Evolutionary conservation across 2,329 filamentous ascomycete genomes (phyloP), one percentile per base, ranked within the genome.

Genomic region (Fusarium sp.): DNA sequence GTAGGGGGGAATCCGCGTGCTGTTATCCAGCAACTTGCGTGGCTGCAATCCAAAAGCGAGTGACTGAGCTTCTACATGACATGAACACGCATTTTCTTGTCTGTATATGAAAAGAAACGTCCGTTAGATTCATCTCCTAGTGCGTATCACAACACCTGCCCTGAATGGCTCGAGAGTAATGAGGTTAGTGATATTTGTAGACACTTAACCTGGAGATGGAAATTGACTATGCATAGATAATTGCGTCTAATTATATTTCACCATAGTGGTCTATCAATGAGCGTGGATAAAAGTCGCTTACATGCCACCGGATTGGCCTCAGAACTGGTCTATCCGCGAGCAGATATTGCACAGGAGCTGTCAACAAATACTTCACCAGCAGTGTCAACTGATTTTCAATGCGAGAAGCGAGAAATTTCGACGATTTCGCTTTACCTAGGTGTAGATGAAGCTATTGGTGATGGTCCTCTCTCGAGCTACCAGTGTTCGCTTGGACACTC

Each of bases 381-480:
- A n/a, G 5, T n/a, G 0, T 40, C 4, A 11, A n/a, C 36, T 5
- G 1, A 10, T n/a, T 38, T n/a, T 9, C 1, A 38, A 38, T 9
- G 9, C n/a, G 18, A 45, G 11, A 8, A 14, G 40, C 1, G 40
- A 14, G 6, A 4, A 5, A 8, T 14, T 1, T 13, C 6, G 20
- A 5, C 2, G 20, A 20, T 14, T 22, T 14, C 13, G 13, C 20
- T 22, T 45, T 11, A 7, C 3, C 13, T 22, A 22, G 20, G 13
- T 14, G 40, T 45, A 2, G 6, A 45, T 22, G 20, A 22, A 14
- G 11, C 20, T 22, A 22, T 2, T 45, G 40, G 40, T 22, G 1
- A 22, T 45, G 11, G 40, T 22, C 40, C 40, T 20, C 11, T 6
- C 11, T 22, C 11, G 40, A 45, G 20, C 9, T 11, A 9, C 45